These are phyloP conservation scores for Lyophyllum shimeji DNA, from an alignment of 768 basidiomycete species.

Conservation along the genomic window DNA sequence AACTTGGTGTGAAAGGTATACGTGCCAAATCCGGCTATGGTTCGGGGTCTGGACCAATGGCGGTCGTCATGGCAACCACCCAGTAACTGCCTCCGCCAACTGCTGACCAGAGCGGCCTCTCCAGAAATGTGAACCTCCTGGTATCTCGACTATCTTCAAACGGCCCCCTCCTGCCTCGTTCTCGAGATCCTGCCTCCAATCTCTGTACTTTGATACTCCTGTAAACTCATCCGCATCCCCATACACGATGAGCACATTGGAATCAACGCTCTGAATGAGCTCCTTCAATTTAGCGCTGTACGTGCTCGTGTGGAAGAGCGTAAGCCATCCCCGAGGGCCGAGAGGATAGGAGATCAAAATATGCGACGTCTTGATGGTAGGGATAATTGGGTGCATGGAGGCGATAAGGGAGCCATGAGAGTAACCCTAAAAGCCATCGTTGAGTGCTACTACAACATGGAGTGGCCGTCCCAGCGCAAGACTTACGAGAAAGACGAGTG, in stretches of 20 bases:
- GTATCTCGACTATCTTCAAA: constrained; percentile 38
- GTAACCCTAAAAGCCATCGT: constrained; percentile 59
- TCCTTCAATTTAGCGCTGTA: constrained; percentile 53
- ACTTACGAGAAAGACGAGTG: constrained; percentile 63
- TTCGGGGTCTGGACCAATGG: constrained; percentile 5
- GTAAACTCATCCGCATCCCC: constrained; percentile 79
- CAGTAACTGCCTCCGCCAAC: constrained; percentile 26
- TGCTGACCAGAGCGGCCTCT: constrained; percentile 29
- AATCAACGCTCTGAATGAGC: constrained; percentile 44
- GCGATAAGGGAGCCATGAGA: constrained; percentile 78
- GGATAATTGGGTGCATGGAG: constrained; percentile 59
- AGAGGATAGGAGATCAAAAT: constrained; percentile 78
- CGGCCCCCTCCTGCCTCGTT: constrained; percentile 14
- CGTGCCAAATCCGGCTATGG: constrained; percentile 13
- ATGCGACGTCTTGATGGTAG: constrained; percentile 57
- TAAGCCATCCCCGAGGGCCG: constrained; percentile 63
- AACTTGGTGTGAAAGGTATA: constrained; percentile 13
- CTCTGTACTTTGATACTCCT: constrained; percentile 46
- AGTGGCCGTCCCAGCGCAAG: neutral
- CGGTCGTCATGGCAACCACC: constrained; percentile 35
- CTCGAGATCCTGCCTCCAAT: constrained; percentile 49
- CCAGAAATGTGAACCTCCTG: constrained; percentile 71
- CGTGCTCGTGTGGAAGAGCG: constrained; percentile 58
- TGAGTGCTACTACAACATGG: constrained; percentile 4
- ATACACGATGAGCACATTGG: constrained; percentile 61